Base-by-base conservation (phyloP, 1,284 basidiomycete genomes). In the Cutaneotrichosporon sp. region DNA sequence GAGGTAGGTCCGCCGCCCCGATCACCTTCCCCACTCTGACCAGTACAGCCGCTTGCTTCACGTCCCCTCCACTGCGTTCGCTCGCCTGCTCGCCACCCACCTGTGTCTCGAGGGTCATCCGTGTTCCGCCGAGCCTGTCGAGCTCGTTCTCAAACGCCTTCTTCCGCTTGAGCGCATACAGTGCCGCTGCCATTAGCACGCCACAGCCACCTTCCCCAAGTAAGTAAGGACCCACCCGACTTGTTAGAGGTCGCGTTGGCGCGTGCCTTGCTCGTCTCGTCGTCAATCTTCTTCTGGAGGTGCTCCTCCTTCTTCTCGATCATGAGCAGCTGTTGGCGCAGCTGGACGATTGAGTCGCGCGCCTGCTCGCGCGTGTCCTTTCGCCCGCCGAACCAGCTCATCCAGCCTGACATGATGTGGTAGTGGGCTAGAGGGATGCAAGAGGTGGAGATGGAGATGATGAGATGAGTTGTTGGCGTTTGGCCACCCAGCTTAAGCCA, bases 231-330 rank as follows among this genome's bases (percentile, higher is more conserved):
- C 91, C 77, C 80, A 97, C 95, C 88, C 75, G 88, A 81, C 85
- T 97, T 97, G 81, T 99, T 99, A 56, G 89, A 88, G 56, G 97
- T 91, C 38, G 92, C 95, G 79, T 97, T 96, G 26, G 90, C 88
- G 80, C 87, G 90, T 31, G 97, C 97, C 83, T 94, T 97, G 84
- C 88, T 88, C 73, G 88, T 74, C 79, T 98, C 96, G 68, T 97
- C 94, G 50, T 97, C 93, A 72, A 99, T 93, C 88, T 97, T 95
- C 86, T 92, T 94, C 84, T 91, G 89, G 69, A 98, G 84, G 81
- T 92, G 86, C 81, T 98, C 95, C 84, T 99, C 97, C 85, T 97
- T 97, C 91, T 98, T 99, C 86, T 98, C 94, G 72, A 99, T 89
- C 88, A 97, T 90, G 81, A 95, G 87, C 68, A 95, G 85, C 78